These are phyloP conservation scores for Rhypophila decipiens DNA, from an alignment of 495 filamentous ascomycete species.

Conservation along the genomic window DNA sequence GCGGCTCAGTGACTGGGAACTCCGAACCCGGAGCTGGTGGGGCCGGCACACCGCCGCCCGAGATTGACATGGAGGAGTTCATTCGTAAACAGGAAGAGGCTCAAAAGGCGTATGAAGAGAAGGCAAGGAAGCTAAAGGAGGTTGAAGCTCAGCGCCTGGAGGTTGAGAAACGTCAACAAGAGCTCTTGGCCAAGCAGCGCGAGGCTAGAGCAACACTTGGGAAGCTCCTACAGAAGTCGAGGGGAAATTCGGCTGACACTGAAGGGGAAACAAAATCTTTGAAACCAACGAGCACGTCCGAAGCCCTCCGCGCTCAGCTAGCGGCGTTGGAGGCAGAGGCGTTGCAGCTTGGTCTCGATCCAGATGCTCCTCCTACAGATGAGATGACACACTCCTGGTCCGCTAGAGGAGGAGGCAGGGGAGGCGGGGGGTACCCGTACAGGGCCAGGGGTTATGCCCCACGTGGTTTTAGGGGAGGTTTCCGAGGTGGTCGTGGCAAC, in stretches of 20 bases:
- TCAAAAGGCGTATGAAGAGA: constrained; percentile 74
- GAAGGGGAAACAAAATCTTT: constrained; percentile 13
- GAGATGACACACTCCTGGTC: constrained; percentile 29
- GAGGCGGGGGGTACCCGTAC: constrained; percentile 35
- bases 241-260: constrained; percentile 11
- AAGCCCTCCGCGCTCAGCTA: constrained; percentile 68
- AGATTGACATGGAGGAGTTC: constrained; percentile 75
- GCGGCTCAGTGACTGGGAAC: constrained; percentile 7
- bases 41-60: constrained; percentile 26
- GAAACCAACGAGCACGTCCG: constrained; percentile 33
- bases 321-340: constrained; percentile 83
- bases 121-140: constrained; percentile 64
- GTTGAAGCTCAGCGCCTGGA: constrained; percentile 64
- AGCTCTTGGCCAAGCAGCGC: constrained; percentile 64
- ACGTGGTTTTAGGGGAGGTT: constrained; percentile 38
- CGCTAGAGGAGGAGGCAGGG: constrained; percentile 36
- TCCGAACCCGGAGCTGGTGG: constrained; percentile 7
- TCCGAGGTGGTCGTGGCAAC: constrained; percentile 53
- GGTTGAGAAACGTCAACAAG: constrained; percentile 69
- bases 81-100: constrained; percentile 68
- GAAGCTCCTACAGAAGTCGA: constrained; percentile 46
- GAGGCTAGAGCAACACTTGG: constrained; percentile 67
- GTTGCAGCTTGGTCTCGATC: constrained; percentile 68
- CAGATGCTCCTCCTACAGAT: constrained; percentile 34
- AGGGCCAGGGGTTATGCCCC: constrained; percentile 38